Conservation (phyloP, 2,329 filamentous ascomycete genomes). For the Penicillium sp. region DNA sequence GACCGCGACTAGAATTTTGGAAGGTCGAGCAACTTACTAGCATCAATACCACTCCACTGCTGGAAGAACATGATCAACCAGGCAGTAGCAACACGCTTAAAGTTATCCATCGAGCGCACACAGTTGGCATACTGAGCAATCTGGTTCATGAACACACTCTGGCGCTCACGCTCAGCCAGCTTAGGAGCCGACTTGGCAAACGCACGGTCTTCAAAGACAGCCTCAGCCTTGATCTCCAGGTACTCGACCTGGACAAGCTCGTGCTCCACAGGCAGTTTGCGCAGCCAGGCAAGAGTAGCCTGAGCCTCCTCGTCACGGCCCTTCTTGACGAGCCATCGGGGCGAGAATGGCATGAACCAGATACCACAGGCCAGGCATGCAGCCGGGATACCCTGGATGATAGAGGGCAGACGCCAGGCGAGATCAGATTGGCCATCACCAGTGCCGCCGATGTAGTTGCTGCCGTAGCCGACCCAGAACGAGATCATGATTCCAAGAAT, state of each 20-base stretch:
- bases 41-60: conserved; percentile 49
- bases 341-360: conserved; percentile 56
- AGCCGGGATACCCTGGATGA: conserved; percentile 48
- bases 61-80: conserved; percentile 54
- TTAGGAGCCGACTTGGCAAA: conserved; percentile 51
- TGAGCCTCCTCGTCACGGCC: conserved; percentile 49
- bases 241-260: conserved; percentile 48
- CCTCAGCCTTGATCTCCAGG: conserved; percentile 52
- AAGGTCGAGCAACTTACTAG: conserved; percentile 25
- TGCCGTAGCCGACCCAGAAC: conserved; percentile 44
- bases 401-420: conserved; percentile 50
- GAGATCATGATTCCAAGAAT: conserved; percentile 40
- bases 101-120: conserved; percentile 52
- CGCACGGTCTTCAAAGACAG: conserved; percentile 45
- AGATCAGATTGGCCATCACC: conserved; percentile 38
- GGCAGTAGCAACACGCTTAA: conserved; percentile 50
- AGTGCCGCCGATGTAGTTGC: conserved; percentile 42
- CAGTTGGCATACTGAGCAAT: conserved; percentile 55
- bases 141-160: conserved; percentile 48
- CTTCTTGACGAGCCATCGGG: conserved; percentile 54
- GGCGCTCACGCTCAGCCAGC: conserved; percentile 32
- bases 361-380: conserved; percentile 38
- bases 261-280: conserved; percentile 35
- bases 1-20: neutral
- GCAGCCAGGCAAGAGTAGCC: conserved; percentile 28